Conservation (phyloP, 495 filamentous ascomycete genomes). For the Echria macrotheca region DNA sequence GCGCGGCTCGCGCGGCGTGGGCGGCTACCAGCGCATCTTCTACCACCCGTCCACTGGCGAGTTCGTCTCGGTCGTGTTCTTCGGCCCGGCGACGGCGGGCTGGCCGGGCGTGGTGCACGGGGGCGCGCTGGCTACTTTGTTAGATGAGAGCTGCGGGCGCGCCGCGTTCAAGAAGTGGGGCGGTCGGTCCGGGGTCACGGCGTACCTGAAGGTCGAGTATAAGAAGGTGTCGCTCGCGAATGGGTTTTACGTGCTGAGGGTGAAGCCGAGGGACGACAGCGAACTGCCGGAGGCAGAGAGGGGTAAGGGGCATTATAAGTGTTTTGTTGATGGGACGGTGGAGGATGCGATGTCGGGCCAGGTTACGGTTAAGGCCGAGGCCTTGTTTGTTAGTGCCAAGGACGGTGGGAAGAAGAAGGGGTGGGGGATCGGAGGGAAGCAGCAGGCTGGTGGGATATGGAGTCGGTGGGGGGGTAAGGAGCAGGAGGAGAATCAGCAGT, state of each 20-base stretch:
- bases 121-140: slow-evolving; percentile 62
- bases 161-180: slow-evolving; percentile 44
- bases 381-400: slow-evolving; percentile 58
- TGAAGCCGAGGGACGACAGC: slow-evolving; percentile 31
- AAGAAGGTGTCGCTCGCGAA: slow-evolving; percentile 50
- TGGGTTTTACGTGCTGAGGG: slow-evolving; percentile 59
- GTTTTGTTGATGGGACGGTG: slow-evolving; percentile 48
- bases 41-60: slow-evolving; percentile 37
- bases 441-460: background rate
- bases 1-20: slow-evolving; percentile 37
- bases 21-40: slow-evolving; percentile 47
- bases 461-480: background rate
- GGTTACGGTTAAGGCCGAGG: slow-evolving; percentile 52
- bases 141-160: slow-evolving; percentile 61
- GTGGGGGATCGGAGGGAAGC: slow-evolving; percentile 10
- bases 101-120: slow-evolving; percentile 79
- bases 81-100: slow-evolving; percentile 58
- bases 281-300: slow-evolving; percentile 24
- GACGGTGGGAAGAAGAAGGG: too few species aligned
- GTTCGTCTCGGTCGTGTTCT: slow-evolving; percentile 50
- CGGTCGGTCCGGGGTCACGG: slow-evolving; percentile 51
- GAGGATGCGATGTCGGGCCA: slow-evolving; percentile 36
- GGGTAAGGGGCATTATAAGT: slow-evolving; percentile 55
- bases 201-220: slow-evolving; percentile 61
- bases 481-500: slow-evolving; percentile 5